phyloP scores from a whole-genome alignment of 202 grass and related monocot species.

The Carex arenaria region DNA sequence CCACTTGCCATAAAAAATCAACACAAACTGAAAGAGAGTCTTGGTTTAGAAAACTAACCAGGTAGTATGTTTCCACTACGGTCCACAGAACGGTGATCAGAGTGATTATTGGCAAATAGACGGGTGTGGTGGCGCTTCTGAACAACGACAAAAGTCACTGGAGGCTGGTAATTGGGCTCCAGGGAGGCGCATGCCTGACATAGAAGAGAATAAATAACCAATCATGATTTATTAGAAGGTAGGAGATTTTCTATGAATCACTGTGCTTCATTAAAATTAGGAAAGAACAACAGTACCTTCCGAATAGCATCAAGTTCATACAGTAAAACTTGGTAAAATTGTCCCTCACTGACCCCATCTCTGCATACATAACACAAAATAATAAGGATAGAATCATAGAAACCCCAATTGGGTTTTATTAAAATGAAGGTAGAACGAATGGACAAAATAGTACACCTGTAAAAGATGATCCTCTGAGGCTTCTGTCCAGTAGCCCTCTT shows the following conservation, averaged over 20 bases:
- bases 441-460: conserved; percentile 48
- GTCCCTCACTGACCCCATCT: conserved; percentile 93
- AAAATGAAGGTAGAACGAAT: conserved; percentile 1
- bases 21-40: not conserved
- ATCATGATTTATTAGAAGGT: not conserved
- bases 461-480: conserved; percentile 89
- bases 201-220: not conserved
- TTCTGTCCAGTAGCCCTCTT: conserved; percentile 91
- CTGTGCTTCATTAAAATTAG: not conserved
- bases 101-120: conserved; percentile 87
- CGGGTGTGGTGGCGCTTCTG: conserved; percentile 98
- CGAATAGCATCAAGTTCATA: conserved; percentile 95
- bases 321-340: conserved; percentile 94
- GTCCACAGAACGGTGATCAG: conserved; percentile 66
- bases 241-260: not conserved
- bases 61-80: conserved; percentile 86
- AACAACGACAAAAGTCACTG: conserved; percentile 90
- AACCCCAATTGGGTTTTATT: not conserved
- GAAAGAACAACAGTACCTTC: conserved; percentile 51
- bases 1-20: not conserved
- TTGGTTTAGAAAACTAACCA: conserved; percentile 43
- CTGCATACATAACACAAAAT: conserved; percentile 37
- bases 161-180: conserved; percentile 91
- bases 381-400: not conserved
- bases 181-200: conserved; percentile 76